Evolutionary conservation across 177 flowering plant genomes (phyloP), one percentile per base, ranked within the genome.

Genomic region (Vitis hybrid): DNA sequence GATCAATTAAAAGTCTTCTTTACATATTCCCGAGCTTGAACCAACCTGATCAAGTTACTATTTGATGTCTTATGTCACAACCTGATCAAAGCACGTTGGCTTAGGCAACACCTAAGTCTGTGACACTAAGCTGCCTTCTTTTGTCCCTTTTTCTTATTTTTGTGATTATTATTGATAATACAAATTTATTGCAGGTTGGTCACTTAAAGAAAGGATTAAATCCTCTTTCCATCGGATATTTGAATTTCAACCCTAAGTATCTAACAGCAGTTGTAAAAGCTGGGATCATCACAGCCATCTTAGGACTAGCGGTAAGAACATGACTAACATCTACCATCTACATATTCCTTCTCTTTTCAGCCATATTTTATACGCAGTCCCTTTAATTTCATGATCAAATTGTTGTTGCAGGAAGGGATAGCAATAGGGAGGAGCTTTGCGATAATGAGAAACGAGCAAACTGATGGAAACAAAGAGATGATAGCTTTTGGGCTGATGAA

Each of bases 391-490:
- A 6, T 40, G 46, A 4, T 40, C 7, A 40, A 40, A 40, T 40
- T 40, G 1, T 52, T 2, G 8, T 56, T 67, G 46, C 84, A 95
- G 97, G 98, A 93, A 86, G 98, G 97, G 11, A 86, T 92, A 52
- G 97, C 99, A 6, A 85, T 93, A 8, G 98, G 94, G 32, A 84
- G 97, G 73, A 88, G 91, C 71, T 93, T 96, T 81, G 97, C 95
- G 1, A 73, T 82, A 3, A 67, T 82, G 71, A 83, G 79, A 58
- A 88, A 93, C 64, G 80, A 86, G 52, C 90, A 88, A 66, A 79
- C 74, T 60, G 99, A 96, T 82, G 98, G 99, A 14, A 95, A 91
- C 74, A 95, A 95, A 62, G 99, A 95, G 78, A 93, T 91, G 94
- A 77, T 90, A n/a, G 97, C 98, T 24, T 87, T 86, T 80, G 99